Evolutionary conservation across 768 basidiomycete species (phyloP), one percentile per base, ranked within the genome.

Genomic region (Lyophyllum atratum): DNA sequence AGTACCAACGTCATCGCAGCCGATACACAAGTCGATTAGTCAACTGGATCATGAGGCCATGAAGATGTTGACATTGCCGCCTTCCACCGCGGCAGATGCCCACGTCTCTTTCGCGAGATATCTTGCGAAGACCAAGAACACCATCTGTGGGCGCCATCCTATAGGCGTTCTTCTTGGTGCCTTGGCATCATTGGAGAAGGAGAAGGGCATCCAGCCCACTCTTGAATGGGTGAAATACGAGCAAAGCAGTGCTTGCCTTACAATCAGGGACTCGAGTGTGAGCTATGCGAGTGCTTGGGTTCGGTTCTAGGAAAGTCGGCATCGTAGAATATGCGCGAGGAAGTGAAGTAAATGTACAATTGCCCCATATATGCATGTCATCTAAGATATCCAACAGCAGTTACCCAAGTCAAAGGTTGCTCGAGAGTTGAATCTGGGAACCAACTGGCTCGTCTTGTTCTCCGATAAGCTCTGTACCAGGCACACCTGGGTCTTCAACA

Each of bases 101-200:
- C 92, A 93, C 64, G 59, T 59, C 3, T 69, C 76, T 21, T 95
- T 95, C 66, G 76, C 83, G 1, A 74, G 76, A 6, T 94, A 95
- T 68, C 80, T 93, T 1, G 67, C 74, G 12, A 74, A 77, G 56
- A 95, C 93, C 31, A 85, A 88, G 74, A 99, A 99, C 74, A 98
- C 97, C 0, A 97, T 99, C 44, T 99, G 97, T 68, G 97, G 97
- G 3, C 80, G 97, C 37, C 95, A 98, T 65, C 94, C 97, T 1
- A 98, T 99, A 50, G 93, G 94, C 0, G 92, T 98, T 4, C 76
- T 99, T 2, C 77, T 98, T 15, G 92, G 92, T 0, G 88, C 93
- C 7, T 70, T 98, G 48, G 64, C 84, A 5, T 72, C 72, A 4
- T 68, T 95, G 56, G 84, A 86, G 69, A 72, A 74, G 48, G 70